Percentiles rank a stretch among this genome's conserved stretches.
Evolutionary conservation across 2,329 filamentous ascomycete species (phyloP).

Genomic region (Emydomyces testavorans): DNA sequence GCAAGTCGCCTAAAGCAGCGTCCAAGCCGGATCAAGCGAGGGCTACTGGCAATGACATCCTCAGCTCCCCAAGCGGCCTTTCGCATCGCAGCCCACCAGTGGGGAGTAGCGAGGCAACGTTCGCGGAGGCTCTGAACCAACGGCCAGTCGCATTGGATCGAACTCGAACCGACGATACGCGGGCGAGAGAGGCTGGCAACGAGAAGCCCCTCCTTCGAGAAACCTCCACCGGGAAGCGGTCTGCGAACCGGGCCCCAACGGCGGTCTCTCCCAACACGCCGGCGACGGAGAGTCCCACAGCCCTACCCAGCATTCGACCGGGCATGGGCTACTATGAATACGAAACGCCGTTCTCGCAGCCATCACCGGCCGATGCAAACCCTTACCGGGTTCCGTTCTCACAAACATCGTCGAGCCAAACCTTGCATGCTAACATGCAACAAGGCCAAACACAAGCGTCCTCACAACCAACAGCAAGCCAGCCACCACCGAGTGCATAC

Average conservation of each 20-base stretch:
- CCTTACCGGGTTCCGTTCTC: background rate
- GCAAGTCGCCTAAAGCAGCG: background rate
- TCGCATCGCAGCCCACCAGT: conserved; percentile 25
- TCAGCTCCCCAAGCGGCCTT: conserved; percentile 19
- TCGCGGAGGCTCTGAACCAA: conserved; percentile 26
- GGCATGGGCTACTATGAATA: conserved; percentile 9
- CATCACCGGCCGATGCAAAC: background rate
- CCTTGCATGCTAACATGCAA: background rate
- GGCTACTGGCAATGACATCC: conserved; percentile 26
- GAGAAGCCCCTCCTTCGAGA: conserved; percentile 26
- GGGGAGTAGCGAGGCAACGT: conserved; percentile 25
- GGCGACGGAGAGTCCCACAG: conserved; percentile 14
- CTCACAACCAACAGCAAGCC: background rate
- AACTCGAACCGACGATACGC: conserved; percentile 20
- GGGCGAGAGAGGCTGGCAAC: conserved; percentile 23
- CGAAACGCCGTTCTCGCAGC: background rate
- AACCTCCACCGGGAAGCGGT: conserved; percentile 32
- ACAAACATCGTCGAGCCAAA: background rate
- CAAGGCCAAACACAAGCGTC: background rate
- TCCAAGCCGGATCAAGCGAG: conserved; percentile 17
- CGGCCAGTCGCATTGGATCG: conserved; percentile 26
- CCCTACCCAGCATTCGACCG: conserved; percentile 7
- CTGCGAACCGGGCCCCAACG: background rate
- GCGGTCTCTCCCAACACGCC: conserved; percentile 13
- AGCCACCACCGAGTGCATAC: background rate